These are phyloP conservation scores for Fusarium sororula DNA, from an alignment of 2,329 filamentous ascomycete genomes.

Conservation along the genomic window DNA sequence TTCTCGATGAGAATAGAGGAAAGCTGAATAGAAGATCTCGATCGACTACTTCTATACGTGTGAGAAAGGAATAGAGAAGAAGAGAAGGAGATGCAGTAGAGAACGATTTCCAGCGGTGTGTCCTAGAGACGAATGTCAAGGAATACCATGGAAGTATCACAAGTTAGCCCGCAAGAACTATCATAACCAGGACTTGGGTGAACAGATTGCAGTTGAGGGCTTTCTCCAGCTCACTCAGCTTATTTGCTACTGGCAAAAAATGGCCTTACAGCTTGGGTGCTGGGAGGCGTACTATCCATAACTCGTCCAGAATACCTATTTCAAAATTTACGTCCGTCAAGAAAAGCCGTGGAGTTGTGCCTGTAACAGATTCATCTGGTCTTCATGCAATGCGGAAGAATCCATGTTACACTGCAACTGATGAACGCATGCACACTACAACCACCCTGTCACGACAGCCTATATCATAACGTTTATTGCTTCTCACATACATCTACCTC, in stretches of 20 bases:
- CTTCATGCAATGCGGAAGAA: background rate
- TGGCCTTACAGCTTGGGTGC: background rate
- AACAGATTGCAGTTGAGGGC: background rate
- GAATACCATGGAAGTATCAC: background rate
- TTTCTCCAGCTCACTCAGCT: background rate
- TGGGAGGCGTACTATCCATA: background rate
- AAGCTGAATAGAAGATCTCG: background rate
- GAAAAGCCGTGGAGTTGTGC: background rate
- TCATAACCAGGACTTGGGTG: background rate
- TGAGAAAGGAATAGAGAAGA: background rate
- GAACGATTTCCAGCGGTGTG: background rate
- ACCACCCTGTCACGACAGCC: background rate
- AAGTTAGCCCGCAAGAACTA: background rate
- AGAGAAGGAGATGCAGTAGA: background rate
- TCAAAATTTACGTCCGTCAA: background rate
- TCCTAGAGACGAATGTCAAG: background rate
- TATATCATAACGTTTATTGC: slow-evolving; percentile 14
- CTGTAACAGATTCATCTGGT: background rate
- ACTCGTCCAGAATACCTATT: background rate
- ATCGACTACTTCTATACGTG: background rate
- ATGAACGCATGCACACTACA: background rate
- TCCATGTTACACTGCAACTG: background rate
- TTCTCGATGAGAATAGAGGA: background rate
- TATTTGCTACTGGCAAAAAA: background rate
- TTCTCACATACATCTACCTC: slow-evolving; percentile 51